Conservation (phyloP, 2,329 filamentous ascomycete species). For the Ceratocystis huliohia region DNA sequence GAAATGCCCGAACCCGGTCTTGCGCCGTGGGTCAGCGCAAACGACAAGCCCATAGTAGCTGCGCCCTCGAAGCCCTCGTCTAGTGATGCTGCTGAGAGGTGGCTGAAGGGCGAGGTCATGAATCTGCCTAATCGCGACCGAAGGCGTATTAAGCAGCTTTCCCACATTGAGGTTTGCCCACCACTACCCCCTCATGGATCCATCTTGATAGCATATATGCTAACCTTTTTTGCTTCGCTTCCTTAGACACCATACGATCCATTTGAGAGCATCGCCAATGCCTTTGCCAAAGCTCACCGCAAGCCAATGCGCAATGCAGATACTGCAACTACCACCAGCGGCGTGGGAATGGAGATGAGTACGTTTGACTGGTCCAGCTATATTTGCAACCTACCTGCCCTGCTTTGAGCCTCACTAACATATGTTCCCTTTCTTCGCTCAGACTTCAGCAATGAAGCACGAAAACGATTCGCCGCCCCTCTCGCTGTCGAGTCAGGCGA, state of each 20-base stretch:
- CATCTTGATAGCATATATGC: conserved; percentile 11
- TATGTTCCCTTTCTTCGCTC: neutral
- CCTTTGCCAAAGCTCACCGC: conserved; percentile 41
- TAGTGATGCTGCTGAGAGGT: conserved; percentile 52
- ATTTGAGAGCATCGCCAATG: conserved; percentile 39
- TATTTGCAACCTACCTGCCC: too few relatives aligned
- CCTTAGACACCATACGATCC: conserved; percentile 35
- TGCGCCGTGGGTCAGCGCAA: conserved; percentile 58
- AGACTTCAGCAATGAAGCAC: conserved; percentile 56
- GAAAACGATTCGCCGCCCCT: conserved; percentile 51
- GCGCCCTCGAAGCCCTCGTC: conserved; percentile 49
- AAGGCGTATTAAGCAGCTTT: conserved; percentile 52
- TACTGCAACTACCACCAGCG: conserved; percentile 48
- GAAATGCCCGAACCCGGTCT: conserved; percentile 56
- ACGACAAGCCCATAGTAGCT: conserved; percentile 49
- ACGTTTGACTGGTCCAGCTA: conserved; percentile 27
- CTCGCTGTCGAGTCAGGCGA: conserved; percentile 56
- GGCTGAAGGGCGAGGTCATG: conserved; percentile 58
- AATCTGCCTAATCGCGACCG: conserved; percentile 54
- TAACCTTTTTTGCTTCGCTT: neutral
- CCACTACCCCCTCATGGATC: neutral
- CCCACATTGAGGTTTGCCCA: conserved; percentile 46
- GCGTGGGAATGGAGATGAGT: conserved; percentile 66
- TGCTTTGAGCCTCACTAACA: neutral
- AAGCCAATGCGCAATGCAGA: conserved; percentile 40